Base-by-base conservation (phyloP, 306 rosid genomes). In the Quercus ilex region DNA sequence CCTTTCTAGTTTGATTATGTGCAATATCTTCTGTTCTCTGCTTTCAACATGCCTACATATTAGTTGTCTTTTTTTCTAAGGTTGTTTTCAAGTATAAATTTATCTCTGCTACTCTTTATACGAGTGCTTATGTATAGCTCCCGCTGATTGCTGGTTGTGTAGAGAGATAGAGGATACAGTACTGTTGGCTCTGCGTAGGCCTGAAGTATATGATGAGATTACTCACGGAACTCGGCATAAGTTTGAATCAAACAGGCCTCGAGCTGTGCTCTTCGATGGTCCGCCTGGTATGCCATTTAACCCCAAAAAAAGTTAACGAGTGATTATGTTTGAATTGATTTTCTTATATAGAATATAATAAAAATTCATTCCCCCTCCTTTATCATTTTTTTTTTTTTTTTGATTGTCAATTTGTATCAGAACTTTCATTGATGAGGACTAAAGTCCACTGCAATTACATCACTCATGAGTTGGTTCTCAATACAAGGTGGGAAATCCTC, bases 191-290 rank as follows among this genome's bases (percentile, higher is more conserved):
- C 82, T 94, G 83, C 97, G 79, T 2, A 87, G 90, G 81, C 98
- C 97, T 82, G 90, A 91, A 82, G 87, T 89, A 69, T 94, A 92
- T 86, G 97, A 94, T 81, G 90, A 92, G 64, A 92, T 94, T 79
- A 97, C 98, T 46, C 91, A 85, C 23, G 90, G 89, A 63, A 94
- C 98, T 71, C 91, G 94, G 60, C 74, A 85, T 46, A 94, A 92
- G 84, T 94, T 91, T 83, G 97, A 94, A 82, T 88, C 97, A 38
- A 94, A 91, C 80, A 90, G 89, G 83, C 97, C 97, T 81, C 93
- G 94, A 69, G 98, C 98, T 69, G 97, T 94, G 76, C 91, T 94
- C 64, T 94, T 94, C 74, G 97, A 94, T 78, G 98, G 98, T 71
- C 98, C 98, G 79, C 97, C 98, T 83, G 98, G 98, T 91, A 38